phyloP scores from a whole-genome alignment of 1,139 yeast species.

The Trichomonascaceae sp. region DNA sequence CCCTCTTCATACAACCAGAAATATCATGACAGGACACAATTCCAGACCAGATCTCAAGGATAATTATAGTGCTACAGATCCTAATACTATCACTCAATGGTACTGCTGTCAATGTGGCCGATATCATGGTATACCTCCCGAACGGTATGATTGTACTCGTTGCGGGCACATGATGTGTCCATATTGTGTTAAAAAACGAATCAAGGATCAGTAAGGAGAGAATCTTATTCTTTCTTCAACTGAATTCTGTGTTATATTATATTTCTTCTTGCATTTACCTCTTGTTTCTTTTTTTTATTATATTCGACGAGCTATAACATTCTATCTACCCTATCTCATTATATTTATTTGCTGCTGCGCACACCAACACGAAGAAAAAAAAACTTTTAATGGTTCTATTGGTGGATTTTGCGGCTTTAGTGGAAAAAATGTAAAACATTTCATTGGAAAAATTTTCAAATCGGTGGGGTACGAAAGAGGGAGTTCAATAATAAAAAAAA shows the following conservation, averaged over 20 bases:
- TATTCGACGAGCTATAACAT: not conserved
- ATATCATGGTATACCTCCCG: conserved; percentile 31
- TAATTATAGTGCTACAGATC: conserved; percentile 27
- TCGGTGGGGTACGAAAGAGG: not conserved
- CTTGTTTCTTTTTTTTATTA: not conserved
- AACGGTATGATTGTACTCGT: conserved; percentile 31
- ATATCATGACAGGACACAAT: not conserved
- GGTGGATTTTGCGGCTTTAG: not conserved
- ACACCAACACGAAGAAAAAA: not conserved
- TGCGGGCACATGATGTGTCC: conserved; percentile 36
- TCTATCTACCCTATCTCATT: not conserved
- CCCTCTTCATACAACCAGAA: not conserved
- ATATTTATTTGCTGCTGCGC: not conserved
- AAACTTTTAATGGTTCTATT: not conserved
- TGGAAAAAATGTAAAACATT: not conserved
- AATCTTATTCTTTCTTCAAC: not conserved
- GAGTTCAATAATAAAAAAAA: not conserved
- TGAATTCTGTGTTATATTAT: conserved; percentile 2
- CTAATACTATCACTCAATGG: conserved; percentile 33
- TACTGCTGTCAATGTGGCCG: conserved; percentile 36
- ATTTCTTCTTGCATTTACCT: conserved; percentile 3
- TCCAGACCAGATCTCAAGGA: not conserved
- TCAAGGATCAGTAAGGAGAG: conserved; percentile 17
- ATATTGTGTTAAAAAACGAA: conserved; percentile 30
- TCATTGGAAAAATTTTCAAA: not conserved